Base-by-base conservation (phyloP, 805 yeast genomes). In the Metschnikowia chrysomelidarum region DNA sequence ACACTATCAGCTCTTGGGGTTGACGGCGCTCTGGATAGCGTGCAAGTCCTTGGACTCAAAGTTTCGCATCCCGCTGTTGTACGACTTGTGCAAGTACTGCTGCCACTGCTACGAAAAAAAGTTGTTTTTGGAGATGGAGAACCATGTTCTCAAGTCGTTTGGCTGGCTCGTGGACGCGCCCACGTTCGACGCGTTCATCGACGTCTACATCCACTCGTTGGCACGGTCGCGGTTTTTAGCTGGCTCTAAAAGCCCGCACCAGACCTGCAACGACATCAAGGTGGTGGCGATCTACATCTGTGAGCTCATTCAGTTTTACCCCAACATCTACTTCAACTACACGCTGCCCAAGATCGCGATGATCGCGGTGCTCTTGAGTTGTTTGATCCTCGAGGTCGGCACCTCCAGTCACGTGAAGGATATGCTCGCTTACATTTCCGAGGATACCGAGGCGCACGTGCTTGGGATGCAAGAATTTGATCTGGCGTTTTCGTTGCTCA, bases 121-220 rank as follows among this genome's bases (percentile, higher is more conserved):
- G 44, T 63, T 75, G 41, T 77, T 83, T 51, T 61, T 78, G 39
- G 79, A 78, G 51, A 78, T 82, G 78, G 94, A 84, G 54, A 69
- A 78, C 39, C 81, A 80, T 48, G 69, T 84, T 27, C 63, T 83
- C 38, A 76, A 74, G 50, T 67, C 78, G 4, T 62, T 84, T 42
- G 66, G 76, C 36, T 84, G 91, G 91, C 68, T 74, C 44, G 62
- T 82, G 23, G 70, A 76, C 32, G 63, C 71, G 21, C 77, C 86
- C 16, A 78, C 85, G 3, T 73, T 76, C 46, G 88, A 82, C 56
- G 62, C 73, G 9, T 79, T 79, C 49, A 63, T 82, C 38, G 87
- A 82, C 49, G 56, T 81, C 34, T 69, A 68, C 47, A 56, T 80
- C 34, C 67, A 70, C 43, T 51, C 60, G 38, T 43, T 56, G 30